Evolutionary conservation across 192 early-diverging fungal species (phyloP).

Genomic region (Rhizophagus prolifer): DNA sequence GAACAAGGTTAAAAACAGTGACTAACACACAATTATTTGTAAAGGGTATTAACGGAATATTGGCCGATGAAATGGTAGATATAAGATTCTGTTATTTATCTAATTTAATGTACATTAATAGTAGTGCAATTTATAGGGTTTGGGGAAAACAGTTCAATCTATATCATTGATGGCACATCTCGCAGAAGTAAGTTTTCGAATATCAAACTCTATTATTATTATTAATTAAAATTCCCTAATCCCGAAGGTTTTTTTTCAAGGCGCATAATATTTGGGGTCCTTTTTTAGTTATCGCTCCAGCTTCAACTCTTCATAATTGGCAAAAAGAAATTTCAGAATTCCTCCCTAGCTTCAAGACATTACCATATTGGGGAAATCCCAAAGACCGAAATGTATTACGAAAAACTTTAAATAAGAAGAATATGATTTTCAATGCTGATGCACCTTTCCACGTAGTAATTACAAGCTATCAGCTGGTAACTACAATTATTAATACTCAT

Average conservation of each 20-base stretch:
- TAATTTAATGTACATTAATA: background rate
- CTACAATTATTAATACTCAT: background rate
- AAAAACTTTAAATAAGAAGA: slow-evolving; percentile 77
- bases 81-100: slow-evolving; percentile 29
- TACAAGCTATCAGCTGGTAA: slow-evolving; percentile 83
- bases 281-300: slow-evolving; percentile 85
- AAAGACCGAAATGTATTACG: slow-evolving; percentile 82
- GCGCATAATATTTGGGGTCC: slow-evolving; percentile 88
- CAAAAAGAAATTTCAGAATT: slow-evolving; percentile 84
- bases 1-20: too few relatives aligned
- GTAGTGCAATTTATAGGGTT: slow-evolving; percentile 35
- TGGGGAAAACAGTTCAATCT: slow-evolving; percentile 89
- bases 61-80: slow-evolving; percentile 78
- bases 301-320: slow-evolving; percentile 91
- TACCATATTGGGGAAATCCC: slow-evolving; percentile 87
- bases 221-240: too few relatives aligned
- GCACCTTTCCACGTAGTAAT: slow-evolving; percentile 87
- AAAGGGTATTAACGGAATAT: slow-evolving; percentile 83
- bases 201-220: background rate
- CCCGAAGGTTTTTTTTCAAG: background rate
- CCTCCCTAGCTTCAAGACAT: slow-evolving; percentile 65
- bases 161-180: slow-evolving; percentile 87
- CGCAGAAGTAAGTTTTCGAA: slow-evolving; percentile 54
- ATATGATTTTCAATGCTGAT: slow-evolving; percentile 67
- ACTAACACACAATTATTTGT: too few relatives aligned